phyloP scores from a whole-genome alignment of 164 flowering plant species.

The Macadamia integrifolia region DNA sequence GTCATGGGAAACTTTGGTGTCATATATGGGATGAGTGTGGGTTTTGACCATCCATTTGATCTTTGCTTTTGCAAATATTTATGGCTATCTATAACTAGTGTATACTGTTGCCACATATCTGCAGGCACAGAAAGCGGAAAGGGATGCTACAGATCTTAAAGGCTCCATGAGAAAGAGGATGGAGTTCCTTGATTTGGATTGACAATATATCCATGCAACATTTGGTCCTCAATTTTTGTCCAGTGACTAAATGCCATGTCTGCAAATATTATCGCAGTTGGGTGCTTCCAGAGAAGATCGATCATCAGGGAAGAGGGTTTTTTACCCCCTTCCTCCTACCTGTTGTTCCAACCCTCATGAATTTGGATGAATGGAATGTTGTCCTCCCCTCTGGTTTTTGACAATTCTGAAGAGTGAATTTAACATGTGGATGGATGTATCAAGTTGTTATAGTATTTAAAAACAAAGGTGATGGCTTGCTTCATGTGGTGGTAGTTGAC shows the following conservation, averaged over 20 bases:
- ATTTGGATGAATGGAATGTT: too few species aligned
- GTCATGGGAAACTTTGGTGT: too few species aligned
- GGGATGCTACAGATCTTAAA: slow-evolving; percentile 86
- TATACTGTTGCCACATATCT: not conserved
- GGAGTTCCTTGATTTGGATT: slow-evolving; percentile 90
- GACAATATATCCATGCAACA: not conserved
- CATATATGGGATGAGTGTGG: too few species aligned
- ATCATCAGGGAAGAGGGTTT: not conserved
- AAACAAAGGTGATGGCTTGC: too few species aligned
- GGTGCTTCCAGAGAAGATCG: slow-evolving; percentile 1
- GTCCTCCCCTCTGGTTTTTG: too few species aligned
- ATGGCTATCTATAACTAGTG: too few species aligned
- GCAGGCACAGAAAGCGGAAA: slow-evolving; percentile 75
- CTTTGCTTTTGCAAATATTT: not conserved
- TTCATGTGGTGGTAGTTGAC: too few species aligned
- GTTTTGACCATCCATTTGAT: too few species aligned
- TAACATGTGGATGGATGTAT: too few species aligned
- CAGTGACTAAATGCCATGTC: slow-evolving; percentile 10
- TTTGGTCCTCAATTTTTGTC: slow-evolving; percentile 5
- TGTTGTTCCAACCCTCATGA: too few species aligned
- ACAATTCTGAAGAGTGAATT: too few species aligned
- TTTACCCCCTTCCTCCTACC: not conserved
- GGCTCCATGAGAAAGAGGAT: slow-evolving; percentile 94
- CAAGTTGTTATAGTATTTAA: too few species aligned
- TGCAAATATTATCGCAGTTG: slow-evolving; percentile 34